Evolutionary conservation across 2,329 filamentous ascomycete species (phyloP).

Genomic region (Chalara sp.): DNA sequence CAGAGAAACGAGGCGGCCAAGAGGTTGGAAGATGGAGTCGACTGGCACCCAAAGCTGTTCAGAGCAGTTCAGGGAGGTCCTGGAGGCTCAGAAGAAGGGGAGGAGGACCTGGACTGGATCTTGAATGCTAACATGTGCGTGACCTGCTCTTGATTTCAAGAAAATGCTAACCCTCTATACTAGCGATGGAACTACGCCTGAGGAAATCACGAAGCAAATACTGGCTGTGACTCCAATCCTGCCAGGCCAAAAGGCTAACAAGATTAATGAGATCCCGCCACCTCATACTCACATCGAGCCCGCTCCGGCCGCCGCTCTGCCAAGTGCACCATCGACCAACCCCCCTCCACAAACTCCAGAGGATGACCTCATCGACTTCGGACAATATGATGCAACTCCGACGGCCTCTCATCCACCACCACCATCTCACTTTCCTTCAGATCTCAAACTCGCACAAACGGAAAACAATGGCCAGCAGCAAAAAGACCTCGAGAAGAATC

Average conservation of each 20-base stretch:
- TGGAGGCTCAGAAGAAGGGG: slow-evolving; percentile 67
- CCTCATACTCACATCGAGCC: slow-evolving; percentile 15
- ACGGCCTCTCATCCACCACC: slow-evolving; percentile 1
- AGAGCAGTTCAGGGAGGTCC: slow-evolving; percentile 64
- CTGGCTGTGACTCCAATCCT: slow-evolving; percentile 80
- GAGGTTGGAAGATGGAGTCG: slow-evolving; percentile 68
- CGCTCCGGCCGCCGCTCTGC: slow-evolving; percentile 1
- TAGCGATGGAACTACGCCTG: slow-evolving; percentile 57
- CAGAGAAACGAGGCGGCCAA: slow-evolving; percentile 84
- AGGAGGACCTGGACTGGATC: slow-evolving; percentile 92
- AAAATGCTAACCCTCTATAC: slow-evolving; percentile 7
- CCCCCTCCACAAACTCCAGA: slow-evolving; percentile 5
- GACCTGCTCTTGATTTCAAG: background rate
- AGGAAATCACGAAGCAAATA: slow-evolving; percentile 74
- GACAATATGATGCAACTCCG: slow-evolving; percentile 27
- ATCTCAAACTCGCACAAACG: slow-evolving; percentile 20
- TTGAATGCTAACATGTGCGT: slow-evolving; percentile 78
- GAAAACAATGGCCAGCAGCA: slow-evolving; percentile 20
- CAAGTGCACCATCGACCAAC: slow-evolving; percentile 2
- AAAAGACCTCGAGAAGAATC: slow-evolving; percentile 21
- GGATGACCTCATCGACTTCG: slow-evolving; percentile 52
- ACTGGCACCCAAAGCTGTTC: slow-evolving; percentile 88
- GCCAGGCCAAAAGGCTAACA: slow-evolving; percentile 59
- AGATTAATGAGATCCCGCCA: slow-evolving; percentile 50
- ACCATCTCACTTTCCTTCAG: slow-evolving; percentile 12